A percentile compares a stretch with the other conserved stretches of the same genome.
Evolutionary conservation across 768 basidiomycete genomes (phyloP).

Genomic region (Termitomyces sp.): DNA sequence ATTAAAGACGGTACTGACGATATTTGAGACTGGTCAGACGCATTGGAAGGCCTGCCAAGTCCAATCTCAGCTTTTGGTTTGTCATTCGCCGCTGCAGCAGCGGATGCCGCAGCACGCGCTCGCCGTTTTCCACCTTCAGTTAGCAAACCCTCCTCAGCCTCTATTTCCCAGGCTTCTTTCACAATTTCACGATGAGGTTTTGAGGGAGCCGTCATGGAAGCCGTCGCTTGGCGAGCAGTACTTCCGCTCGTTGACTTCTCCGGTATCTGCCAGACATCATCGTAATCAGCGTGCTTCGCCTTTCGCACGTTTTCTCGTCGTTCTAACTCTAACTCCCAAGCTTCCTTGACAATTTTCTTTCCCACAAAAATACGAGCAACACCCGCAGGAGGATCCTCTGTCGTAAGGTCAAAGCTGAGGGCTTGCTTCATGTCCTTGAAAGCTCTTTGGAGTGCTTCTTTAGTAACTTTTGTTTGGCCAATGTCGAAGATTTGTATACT

Average conservation of each 20-base stretch:
- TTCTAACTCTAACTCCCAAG: constrained; percentile 79
- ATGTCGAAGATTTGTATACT: constrained; percentile 56
- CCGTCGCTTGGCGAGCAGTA: not conserved
- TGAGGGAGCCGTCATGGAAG: not conserved
- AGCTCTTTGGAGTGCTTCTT: constrained; percentile 37
- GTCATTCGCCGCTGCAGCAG: constrained; percentile 17
- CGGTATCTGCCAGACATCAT: constrained; percentile 24
- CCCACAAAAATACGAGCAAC: constrained; percentile 57
- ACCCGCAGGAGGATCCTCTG: constrained; percentile 48
- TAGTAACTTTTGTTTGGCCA: constrained; percentile 55
- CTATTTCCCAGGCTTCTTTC: constrained; percentile 79
- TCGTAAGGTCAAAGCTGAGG: constrained; percentile 49
- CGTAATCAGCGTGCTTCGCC: constrained; percentile 24
- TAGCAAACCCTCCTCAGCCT: constrained; percentile 67
- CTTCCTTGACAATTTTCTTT: constrained; percentile 64
- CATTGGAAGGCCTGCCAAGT: constrained; percentile 17
- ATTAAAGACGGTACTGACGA: constrained; percentile 33
- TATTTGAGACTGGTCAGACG: constrained; percentile 14
- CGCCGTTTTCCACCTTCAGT: constrained; percentile 72
- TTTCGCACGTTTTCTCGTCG: constrained; percentile 37
- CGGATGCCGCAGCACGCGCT: constrained; percentile 49
- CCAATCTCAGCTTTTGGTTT: constrained; percentile 16
- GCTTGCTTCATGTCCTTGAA: constrained; percentile 44
- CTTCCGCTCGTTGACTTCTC: not conserved
- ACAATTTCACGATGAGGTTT: constrained; percentile 27